Percentiles rank a stretch among this genome's conserved stretches.
Conservation (phyloP, 2,329 filamentous ascomycete genomes). For the Paramyrothecium sp. region DNA sequence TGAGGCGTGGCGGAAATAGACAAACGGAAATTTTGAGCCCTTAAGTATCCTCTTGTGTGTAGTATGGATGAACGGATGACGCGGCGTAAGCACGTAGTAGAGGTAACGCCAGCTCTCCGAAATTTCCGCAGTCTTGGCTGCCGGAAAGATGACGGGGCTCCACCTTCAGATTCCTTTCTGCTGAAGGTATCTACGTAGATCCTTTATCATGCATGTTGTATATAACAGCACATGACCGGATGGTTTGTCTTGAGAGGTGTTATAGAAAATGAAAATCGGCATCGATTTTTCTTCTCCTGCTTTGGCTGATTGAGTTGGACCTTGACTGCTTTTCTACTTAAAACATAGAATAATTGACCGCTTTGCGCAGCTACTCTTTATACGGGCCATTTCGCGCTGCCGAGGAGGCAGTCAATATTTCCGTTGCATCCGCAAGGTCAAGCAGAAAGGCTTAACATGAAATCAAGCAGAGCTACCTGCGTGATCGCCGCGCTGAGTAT, state of each 20-base stretch:
- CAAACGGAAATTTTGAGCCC: background rate
- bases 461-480: background rate
- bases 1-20: background rate
- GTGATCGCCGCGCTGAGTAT: background rate
- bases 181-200: background rate
- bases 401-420: background rate
- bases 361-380: background rate
- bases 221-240: background rate
- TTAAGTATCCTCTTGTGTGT: background rate
- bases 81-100: background rate
- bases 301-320: background rate
- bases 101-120: background rate
- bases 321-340: background rate
- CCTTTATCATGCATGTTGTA: background rate
- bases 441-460: background rate
- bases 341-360: background rate
- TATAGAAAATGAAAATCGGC: background rate
- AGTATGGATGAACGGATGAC: background rate
- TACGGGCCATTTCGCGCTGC: background rate
- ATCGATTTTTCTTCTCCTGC: background rate
- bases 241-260: background rate
- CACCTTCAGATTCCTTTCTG: too few relatives aligned
- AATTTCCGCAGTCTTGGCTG: background rate
- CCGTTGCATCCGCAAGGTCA: background rate
- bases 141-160: background rate